These are phyloP conservation scores for Suillus paluster DNA, from an alignment of 768 basidiomycete genomes.

Conservation along the genomic window DNA sequence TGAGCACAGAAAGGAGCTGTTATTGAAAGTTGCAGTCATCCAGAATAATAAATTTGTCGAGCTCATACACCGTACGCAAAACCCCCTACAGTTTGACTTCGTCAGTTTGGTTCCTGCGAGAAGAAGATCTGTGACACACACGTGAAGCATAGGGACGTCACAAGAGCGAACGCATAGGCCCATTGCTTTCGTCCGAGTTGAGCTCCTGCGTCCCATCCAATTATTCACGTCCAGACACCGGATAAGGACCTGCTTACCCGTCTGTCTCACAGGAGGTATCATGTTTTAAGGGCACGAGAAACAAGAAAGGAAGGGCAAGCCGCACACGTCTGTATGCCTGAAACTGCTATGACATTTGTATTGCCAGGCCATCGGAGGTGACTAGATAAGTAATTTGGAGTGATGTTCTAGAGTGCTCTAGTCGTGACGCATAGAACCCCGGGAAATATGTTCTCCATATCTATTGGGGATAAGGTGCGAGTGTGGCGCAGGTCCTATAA, in stretches of 20 bases:
- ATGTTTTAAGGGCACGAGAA: constrained; percentile 24
- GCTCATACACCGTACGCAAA: constrained; percentile 63
- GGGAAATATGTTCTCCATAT: background rate
- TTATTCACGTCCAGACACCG: background rate
- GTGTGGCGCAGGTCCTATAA: constrained; percentile 9
- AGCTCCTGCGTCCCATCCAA: constrained; percentile 25
- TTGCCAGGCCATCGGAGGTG: background rate
- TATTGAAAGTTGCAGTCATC: background rate
- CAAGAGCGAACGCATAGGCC: constrained; percentile 64
- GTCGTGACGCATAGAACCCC: background rate
- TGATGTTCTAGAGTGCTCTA: background rate
- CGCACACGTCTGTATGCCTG: background rate
- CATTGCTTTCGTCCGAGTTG: constrained; percentile 49
- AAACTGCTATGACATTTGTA: background rate
- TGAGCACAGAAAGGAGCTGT: constrained; percentile 67
- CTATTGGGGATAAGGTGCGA: constrained; percentile 10
- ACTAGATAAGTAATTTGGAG: too few relatives aligned
- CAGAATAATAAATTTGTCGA: constrained; percentile 11
- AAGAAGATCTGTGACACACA: constrained; percentile 42
- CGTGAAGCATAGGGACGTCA: constrained; percentile 79
- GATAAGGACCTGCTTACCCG: constrained; percentile 33
- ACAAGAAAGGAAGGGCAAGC: constrained; percentile 10
- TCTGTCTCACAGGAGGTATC: constrained; percentile 44
- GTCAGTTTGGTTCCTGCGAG: constrained; percentile 1
- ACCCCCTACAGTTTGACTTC: constrained; percentile 47